A percentile compares a stretch with the other conserved stretches of the same genome.
Conservation (phyloP, 2,329 filamentous ascomycete genomes). For the Orbilia ellipsospora region DNA sequence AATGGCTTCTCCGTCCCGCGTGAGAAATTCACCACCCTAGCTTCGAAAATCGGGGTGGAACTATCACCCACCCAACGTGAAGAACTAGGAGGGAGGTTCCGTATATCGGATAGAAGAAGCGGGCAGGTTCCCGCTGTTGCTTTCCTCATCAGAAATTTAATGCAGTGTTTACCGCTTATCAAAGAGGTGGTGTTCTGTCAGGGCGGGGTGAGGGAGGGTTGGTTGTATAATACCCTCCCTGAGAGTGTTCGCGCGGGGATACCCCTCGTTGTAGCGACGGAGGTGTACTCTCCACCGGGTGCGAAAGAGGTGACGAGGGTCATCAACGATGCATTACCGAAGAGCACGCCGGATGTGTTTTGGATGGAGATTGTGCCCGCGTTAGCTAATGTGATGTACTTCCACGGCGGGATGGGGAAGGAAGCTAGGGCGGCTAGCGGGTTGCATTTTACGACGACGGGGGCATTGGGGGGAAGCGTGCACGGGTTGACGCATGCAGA, state of each 20-base stretch:
- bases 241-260: conserved; percentile 70
- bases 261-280: conserved; percentile 74
- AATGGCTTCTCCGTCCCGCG: conserved; percentile 78
- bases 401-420: conserved; percentile 67
- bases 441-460: conserved; percentile 77
- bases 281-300: conserved; percentile 65
- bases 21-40: conserved; percentile 67
- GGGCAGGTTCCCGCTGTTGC: conserved; percentile 85
- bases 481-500: conserved; percentile 80
- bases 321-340: conserved; percentile 66
- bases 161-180: conserved; percentile 75
- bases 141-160: conserved; percentile 80
- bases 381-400: conserved; percentile 71
- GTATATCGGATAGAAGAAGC: conserved; percentile 81
- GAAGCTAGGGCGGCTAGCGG: conserved; percentile 73
- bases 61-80: conserved; percentile 54
- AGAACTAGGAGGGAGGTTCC: conserved; percentile 66
- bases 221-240: conserved; percentile 77
- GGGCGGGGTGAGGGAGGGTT: conserved; percentile 86
- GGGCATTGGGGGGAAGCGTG: conserved; percentile 71
- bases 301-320: conserved; percentile 65
- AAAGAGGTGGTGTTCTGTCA: conserved; percentile 83
- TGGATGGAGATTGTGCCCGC: conserved; percentile 67
- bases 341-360: conserved; percentile 62
- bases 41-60: conserved; percentile 59